A percentile compares a stretch with the other conserved stretches of the same genome.
phyloP scores from a whole-genome alignment of 2,329 filamentous ascomycete genomes.

The Cladophialophora exuberans region DNA sequence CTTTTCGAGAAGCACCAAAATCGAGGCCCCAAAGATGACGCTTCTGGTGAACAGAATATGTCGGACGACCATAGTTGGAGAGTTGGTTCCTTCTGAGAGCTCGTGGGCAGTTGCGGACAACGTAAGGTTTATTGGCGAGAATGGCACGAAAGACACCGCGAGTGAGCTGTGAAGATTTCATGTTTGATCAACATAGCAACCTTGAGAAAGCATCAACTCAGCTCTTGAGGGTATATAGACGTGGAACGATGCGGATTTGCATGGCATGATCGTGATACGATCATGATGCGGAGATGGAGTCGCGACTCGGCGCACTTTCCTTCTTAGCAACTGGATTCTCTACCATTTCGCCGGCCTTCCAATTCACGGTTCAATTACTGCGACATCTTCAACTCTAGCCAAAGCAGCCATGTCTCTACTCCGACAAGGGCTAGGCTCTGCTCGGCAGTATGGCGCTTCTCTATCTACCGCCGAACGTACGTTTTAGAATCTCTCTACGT shows the following conservation, averaged over 20 bases:
- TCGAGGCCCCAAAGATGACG: slow-evolving; percentile 29
- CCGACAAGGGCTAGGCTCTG: no score
- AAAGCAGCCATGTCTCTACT: no score
- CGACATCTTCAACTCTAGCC: no score
- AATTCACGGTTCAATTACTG: no score
- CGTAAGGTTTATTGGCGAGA: slow-evolving; percentile 48
- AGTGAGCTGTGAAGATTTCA: slow-evolving; percentile 48
- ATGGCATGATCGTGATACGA: no score
- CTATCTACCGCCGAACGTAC: no score
- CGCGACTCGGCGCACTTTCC: background rate
- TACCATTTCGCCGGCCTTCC: background rate
- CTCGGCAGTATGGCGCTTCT: no score
- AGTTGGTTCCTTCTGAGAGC: slow-evolving; percentile 4
- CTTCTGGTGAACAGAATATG: slow-evolving; percentile 16
- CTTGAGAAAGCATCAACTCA: background rate
- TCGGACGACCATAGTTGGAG: background rate
- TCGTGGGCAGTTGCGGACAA: slow-evolving; percentile 21
- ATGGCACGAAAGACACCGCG: slow-evolving; percentile 50
- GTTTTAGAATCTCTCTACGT: no score
- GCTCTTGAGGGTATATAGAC: background rate
- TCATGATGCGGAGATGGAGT: no score
- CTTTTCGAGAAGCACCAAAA: slow-evolving; percentile 9
- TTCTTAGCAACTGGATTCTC: background rate
- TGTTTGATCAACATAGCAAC: slow-evolving; percentile 27
- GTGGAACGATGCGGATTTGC: background rate